Percentiles rank a stretch among this genome's conserved stretches.
phyloP scores from a whole-genome alignment of 1,139 yeast species.

The Protomyces pachydermus region DNA sequence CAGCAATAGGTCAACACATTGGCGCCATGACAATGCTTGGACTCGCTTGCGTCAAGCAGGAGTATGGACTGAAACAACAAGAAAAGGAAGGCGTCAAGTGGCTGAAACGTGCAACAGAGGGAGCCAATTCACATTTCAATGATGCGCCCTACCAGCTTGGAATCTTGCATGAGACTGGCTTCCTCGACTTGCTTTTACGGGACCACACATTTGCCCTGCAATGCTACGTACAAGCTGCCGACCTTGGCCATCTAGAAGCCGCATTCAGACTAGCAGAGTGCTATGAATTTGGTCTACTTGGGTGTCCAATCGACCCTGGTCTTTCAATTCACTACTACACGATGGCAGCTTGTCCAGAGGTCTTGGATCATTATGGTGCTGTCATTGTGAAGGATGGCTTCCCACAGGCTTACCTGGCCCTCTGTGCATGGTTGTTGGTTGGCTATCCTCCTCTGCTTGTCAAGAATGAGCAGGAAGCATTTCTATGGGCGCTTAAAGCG shows the following conservation, averaged over 20 bases:
- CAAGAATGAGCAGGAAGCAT: conserved; percentile 78
- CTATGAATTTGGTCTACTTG: conserved; percentile 69
- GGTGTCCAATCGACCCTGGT: conserved; percentile 76
- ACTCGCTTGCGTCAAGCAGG: conserved; percentile 71
- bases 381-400: conserved; percentile 54
- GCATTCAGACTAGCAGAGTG: conserved; percentile 74
- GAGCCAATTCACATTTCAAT: conserved; percentile 76
- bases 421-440: conserved; percentile 94
- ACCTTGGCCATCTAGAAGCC: conserved; percentile 76
- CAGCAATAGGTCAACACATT: conserved; percentile 87
- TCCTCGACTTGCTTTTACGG: conserved; percentile 42
- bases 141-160: conserved; percentile 94
- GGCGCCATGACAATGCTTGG: conserved; percentile 95
- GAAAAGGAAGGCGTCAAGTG: conserved; percentile 81
- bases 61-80: conserved; percentile 73
- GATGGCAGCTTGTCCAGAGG: conserved; percentile 59
- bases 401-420: conserved; percentile 80
- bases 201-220: conserved; percentile 83
- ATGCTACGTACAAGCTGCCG: conserved; percentile 82
- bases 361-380: neutral
- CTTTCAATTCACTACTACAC: conserved; percentile 89
- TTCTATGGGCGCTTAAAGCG: conserved; percentile 88
- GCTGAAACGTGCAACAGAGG: conserved; percentile 80
- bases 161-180: conserved; percentile 75
- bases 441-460: conserved; percentile 81